Evolutionary conservation across 2,329 filamentous ascomycete genomes (phyloP).

Genomic region (Elsinoe batatas): DNA sequence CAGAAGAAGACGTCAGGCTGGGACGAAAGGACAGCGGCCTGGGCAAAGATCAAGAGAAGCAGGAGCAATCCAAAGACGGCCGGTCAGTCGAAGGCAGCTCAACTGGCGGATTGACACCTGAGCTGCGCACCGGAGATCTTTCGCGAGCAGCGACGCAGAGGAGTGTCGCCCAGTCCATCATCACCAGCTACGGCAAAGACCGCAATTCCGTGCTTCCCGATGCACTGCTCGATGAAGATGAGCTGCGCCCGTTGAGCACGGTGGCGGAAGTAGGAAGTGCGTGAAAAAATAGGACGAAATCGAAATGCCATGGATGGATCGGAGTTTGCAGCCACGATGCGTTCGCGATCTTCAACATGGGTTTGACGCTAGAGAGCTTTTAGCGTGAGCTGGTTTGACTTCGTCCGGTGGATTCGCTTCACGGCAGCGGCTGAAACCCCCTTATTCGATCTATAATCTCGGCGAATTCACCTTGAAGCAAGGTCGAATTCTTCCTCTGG

Average conservation of each 20-base stretch:
- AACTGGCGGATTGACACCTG: background rate
- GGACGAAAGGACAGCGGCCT: background rate
- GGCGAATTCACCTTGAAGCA: constrained; percentile 47
- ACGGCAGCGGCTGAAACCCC: constrained; percentile 9
- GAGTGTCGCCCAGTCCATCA: constrained; percentile 25
- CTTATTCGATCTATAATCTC: constrained; percentile 40
- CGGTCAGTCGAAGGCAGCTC: background rate
- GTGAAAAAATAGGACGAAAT: background rate
- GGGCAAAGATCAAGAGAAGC: background rate
- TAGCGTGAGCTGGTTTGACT: too few relatives aligned
- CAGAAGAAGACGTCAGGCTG: background rate
- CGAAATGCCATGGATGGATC: too few relatives aligned
- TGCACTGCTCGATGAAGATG: constrained; percentile 14
- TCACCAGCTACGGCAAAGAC: constrained; percentile 23
- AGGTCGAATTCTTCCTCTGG: constrained; percentile 51
- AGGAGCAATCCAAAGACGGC: background rate
- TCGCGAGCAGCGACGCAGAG: constrained; percentile 21
- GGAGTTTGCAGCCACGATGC: too few relatives aligned
- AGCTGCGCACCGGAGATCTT: background rate
- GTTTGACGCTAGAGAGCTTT: too few relatives aligned
- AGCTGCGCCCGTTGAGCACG: constrained; percentile 11
- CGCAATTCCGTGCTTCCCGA: constrained; percentile 8
- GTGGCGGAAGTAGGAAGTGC: constrained; percentile 14
- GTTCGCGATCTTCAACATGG: too few relatives aligned
- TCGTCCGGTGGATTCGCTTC: too few relatives aligned